These are phyloP conservation scores for Penicillium cataractarum DNA, from an alignment of 495 filamentous ascomycete genomes.

Conservation along the genomic window DNA sequence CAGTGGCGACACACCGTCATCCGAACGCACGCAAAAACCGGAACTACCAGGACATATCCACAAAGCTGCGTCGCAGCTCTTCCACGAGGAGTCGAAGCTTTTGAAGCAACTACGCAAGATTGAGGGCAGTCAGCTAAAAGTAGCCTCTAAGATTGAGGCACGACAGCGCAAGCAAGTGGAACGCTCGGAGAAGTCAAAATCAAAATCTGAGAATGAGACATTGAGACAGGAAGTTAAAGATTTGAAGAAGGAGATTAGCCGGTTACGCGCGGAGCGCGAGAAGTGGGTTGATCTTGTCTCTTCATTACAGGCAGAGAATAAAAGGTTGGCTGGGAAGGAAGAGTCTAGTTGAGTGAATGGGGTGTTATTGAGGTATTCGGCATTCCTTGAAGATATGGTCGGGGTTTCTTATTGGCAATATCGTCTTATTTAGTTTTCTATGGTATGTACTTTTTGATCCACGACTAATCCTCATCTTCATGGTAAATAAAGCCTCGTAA, in stretches of 20 bases:
- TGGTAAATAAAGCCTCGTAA: background rate
- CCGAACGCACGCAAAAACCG: slow-evolving; percentile 13
- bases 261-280: slow-evolving; percentile 61
- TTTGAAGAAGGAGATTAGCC: slow-evolving; percentile 58
- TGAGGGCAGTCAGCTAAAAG: slow-evolving; percentile 44
- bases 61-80: slow-evolving; percentile 37
- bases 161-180: slow-evolving; percentile 57
- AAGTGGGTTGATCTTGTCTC: slow-evolving; percentile 64
- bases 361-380: too few species aligned
- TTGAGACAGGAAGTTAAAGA: slow-evolving; percentile 58
- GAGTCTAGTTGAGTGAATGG: background rate
- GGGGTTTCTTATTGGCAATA: background rate
- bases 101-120: slow-evolving; percentile 44
- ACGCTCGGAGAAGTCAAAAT: slow-evolving; percentile 60
- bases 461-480: background rate
- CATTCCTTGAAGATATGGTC: background rate
- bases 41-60: slow-evolving; percentile 26
- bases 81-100: slow-evolving; percentile 42
- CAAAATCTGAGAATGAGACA: slow-evolving; percentile 48
- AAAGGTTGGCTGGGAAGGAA: slow-evolving; percentile 35
- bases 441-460: background rate
- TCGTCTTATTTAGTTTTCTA: background rate
- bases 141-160: slow-evolving; percentile 47
- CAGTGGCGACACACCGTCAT: slow-evolving; percentile 17
- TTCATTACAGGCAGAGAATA: slow-evolving; percentile 69